Base-by-base conservation (phyloP, 2,329 filamentous ascomycete species). In the Lasiodiplodia theobromae region DNA sequence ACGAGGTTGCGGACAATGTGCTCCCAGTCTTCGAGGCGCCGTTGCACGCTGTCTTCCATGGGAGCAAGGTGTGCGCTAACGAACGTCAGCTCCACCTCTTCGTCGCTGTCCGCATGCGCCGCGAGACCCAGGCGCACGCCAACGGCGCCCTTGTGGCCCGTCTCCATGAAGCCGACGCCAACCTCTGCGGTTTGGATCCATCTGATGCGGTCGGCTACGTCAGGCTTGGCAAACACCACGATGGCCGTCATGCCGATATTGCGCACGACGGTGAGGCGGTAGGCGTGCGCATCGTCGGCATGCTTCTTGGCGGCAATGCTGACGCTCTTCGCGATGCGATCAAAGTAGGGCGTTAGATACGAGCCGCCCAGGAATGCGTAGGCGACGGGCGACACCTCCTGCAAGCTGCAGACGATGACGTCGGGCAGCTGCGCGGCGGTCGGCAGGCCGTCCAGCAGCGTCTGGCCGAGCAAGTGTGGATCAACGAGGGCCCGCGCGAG, bases 61-160 rank as follows among this genome's bases (percentile, higher is more conserved):
- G 95, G 92, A 0, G 94, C 93, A 68, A 98, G 83, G 79, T 99
- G 96, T 14, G 94, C 92, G 49, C 92, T 89, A 51, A 97, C 90
- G 77, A 98, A 96, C 0, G 93, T 97, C 67, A 97, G 79, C 74
- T 92, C 88, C 31, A 91, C 75, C 25, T 77, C 77, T 4, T 82
- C 78, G 51, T 82, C 81, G 4, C 73, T 73, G 16, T 78, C 76
- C 6, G 28, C 44, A 16, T 51, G 53, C 8, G 53, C 51, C 16
- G 44, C 54, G 74, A 92, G 91, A 16, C 88, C 85, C 53, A 96
- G 80, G 40, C 94, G 86, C 70, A 95, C 85, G 0, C 91, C 96
- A 0, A 97, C 91, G 3, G 94, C 95, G 37, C 95, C 96, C 81
- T 99, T 99, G 80, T 97, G 97, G 18, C 94, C 96, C 91, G 97